Evolutionary conservation across 768 basidiomycete genomes (phyloP).

Genomic region (Gloeophyllum trabeum): DNA sequence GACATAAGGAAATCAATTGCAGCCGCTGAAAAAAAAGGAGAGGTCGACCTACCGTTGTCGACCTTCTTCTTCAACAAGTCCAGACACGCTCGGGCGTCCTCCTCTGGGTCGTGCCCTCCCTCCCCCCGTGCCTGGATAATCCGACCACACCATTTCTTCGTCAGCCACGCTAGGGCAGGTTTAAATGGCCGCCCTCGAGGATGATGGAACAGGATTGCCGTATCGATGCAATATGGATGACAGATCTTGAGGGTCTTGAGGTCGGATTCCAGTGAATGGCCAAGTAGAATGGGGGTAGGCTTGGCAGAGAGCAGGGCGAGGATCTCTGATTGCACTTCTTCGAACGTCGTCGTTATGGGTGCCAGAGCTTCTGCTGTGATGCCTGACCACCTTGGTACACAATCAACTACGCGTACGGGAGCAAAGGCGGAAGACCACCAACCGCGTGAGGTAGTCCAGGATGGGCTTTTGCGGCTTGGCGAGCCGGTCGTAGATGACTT

Average conservation of each 20-base stretch:
- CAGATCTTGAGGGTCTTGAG: conserved; percentile 78
- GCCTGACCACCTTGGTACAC: conserved; percentile 68
- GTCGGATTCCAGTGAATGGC: conserved; percentile 94
- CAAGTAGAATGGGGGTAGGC: conserved; percentile 72
- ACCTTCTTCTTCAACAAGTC: conserved; percentile 80
- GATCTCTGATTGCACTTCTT: conserved; percentile 66
- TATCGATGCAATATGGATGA: conserved; percentile 86
- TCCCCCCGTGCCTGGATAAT: conserved; percentile 83
- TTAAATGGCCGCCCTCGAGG: conserved; percentile 90
- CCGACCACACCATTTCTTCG: conserved; percentile 83
- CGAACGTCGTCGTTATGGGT: conserved; percentile 64
- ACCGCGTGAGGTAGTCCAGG: conserved; percentile 89
- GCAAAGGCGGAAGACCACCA: conserved; percentile 7
- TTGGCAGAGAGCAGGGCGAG: conserved; percentile 45
- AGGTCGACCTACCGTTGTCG: conserved; percentile 38
- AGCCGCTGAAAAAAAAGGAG: not conserved
- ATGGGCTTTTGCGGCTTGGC: conserved; percentile 84
- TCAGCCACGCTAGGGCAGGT: conserved; percentile 94
- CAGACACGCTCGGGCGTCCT: conserved; percentile 84
- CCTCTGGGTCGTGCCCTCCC: conserved; percentile 89
- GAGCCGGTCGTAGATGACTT: conserved; percentile 77
- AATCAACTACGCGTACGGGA: not conserved
- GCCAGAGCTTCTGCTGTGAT: conserved; percentile 70
- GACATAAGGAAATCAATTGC: not conserved
- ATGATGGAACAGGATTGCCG: conserved; percentile 83